Conservation (phyloP, 73 alveolate species). For the Paramecium sonneborni region DNA sequence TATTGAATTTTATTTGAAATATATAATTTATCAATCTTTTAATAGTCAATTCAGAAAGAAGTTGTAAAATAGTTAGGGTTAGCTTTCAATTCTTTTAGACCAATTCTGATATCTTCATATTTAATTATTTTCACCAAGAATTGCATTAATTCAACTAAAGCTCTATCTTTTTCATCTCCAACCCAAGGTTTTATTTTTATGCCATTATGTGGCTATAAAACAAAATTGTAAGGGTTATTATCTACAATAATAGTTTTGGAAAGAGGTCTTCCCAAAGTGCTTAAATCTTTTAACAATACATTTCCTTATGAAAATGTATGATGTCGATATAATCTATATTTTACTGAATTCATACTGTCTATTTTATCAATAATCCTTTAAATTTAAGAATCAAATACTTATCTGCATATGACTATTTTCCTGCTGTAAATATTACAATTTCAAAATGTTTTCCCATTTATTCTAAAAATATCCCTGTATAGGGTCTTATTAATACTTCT, state of each 20-base stretch:
- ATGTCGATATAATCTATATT: constrained; percentile 83
- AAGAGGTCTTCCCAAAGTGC: constrained; percentile 80
- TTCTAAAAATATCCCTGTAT: constrained; percentile 81
- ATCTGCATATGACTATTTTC: constrained; percentile 89
- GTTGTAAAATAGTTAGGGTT: neutral
- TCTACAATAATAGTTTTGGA: constrained; percentile 75
- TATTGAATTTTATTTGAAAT: neutral
- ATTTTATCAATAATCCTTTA: constrained; percentile 72
- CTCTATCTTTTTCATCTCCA: constrained; percentile 84
- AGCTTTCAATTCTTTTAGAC: neutral
- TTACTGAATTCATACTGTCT: constrained; percentile 70
- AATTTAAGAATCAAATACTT: neutral
- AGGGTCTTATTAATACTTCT: constrained; percentile 68
- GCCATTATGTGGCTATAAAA: constrained; percentile 76
- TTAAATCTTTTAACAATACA: constrained; percentile 72
- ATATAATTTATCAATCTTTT: neutral
- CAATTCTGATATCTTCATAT: constrained; percentile 31
- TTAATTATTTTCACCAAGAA: neutral
- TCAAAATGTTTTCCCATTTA: constrained; percentile 83
- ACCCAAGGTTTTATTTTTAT: constrained; percentile 75
- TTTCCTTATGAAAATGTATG: constrained; percentile 80
- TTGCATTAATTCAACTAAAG: constrained; percentile 68
- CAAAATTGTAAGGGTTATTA: constrained; percentile 76
- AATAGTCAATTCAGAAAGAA: neutral
- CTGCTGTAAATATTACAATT: constrained; percentile 89